These are phyloP conservation scores for Talaromyces piceae DNA, from an alignment of 2,329 filamentous ascomycete species.

Conservation along the genomic window DNA sequence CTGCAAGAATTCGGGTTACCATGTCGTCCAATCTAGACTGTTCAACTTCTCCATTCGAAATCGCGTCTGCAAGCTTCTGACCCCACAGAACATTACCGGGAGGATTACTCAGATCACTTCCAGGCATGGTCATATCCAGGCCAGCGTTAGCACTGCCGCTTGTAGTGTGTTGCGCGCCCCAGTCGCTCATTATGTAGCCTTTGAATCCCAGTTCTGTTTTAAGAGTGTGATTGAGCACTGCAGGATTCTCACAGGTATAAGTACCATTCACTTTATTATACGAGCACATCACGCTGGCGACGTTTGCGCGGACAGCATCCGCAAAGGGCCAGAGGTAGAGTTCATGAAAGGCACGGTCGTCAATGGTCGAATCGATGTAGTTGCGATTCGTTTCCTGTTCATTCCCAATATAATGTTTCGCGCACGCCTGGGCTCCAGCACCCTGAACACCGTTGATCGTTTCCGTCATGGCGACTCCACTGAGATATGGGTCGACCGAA, in stretches of 20 bases:
- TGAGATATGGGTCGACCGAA: slow-evolving; percentile 75
- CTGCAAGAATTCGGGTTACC: slow-evolving; percentile 75
- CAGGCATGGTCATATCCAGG: slow-evolving; percentile 42
- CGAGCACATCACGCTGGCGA: slow-evolving; percentile 52
- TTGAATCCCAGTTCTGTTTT: slow-evolving; percentile 47
- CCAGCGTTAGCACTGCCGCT: slow-evolving; percentile 37
- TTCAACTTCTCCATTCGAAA: slow-evolving; percentile 76
- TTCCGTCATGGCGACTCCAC: slow-evolving; percentile 69
- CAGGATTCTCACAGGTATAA: slow-evolving; percentile 2
- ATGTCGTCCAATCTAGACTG: slow-evolving; percentile 80
- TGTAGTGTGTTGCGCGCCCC: slow-evolving; percentile 38
- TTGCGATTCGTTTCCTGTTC: slow-evolving; percentile 75
- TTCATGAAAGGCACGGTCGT: slow-evolving; percentile 57
- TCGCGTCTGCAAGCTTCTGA: slow-evolving; percentile 62
- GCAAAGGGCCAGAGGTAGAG: slow-evolving; percentile 58
- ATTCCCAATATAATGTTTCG: slow-evolving; percentile 62
- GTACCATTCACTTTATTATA: slow-evolving; percentile 7
- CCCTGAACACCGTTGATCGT: slow-evolving; percentile 75
- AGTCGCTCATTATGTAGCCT: slow-evolving; percentile 40
- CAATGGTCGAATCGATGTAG: slow-evolving; percentile 49
- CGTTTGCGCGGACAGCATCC: slow-evolving; percentile 49
- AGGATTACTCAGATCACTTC: slow-evolving; percentile 45
- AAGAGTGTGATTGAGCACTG: slow-evolving; percentile 31
- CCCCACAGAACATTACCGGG: slow-evolving; percentile 71
- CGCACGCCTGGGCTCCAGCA: slow-evolving; percentile 40